A percentile compares a stretch with the other conserved stretches of the same genome.
These are phyloP conservation scores for Thuidium tamariscinum DNA, from an alignment of 225 moss, liverwort and hornwort species.

Conservation along the genomic window DNA sequence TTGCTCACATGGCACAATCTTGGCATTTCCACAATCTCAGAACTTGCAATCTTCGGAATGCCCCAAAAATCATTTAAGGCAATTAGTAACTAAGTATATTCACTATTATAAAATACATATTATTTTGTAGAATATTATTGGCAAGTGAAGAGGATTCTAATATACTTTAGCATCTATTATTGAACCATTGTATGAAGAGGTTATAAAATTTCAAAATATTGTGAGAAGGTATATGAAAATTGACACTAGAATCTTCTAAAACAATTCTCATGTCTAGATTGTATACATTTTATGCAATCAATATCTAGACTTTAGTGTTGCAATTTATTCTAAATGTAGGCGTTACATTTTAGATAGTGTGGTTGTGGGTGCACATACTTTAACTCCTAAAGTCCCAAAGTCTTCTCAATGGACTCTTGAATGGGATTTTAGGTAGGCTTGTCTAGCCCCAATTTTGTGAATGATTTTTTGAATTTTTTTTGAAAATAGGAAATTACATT, in stretches of 20 bases:
- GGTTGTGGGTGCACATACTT: not conserved
- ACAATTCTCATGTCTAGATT: not conserved
- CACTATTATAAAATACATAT: not conserved
- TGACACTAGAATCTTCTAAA: accelerated
- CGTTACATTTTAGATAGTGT: accelerated
- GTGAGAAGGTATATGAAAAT: accelerated
- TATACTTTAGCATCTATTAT: not conserved
- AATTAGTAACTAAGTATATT: accelerated
- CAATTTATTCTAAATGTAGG: too few relatives aligned
- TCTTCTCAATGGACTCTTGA: accelerated
- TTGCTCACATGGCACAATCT: too few relatives aligned
- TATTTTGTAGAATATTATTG: not conserved
- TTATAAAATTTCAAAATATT: not conserved
- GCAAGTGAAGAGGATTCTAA: not conserved
- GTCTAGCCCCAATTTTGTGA: too few relatives aligned
- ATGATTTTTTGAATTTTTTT: too few relatives aligned
- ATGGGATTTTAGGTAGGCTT: too few relatives aligned
- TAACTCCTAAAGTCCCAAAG: too few relatives aligned
- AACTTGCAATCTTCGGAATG: too few relatives aligned
- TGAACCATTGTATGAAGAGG: not conserved
- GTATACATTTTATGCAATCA: not conserved
- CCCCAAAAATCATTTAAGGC: too few relatives aligned
- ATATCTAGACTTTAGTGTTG: too few relatives aligned
- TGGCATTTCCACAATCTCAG: too few relatives aligned
- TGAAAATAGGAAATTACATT: too few relatives aligned